Conservation (phyloP, 805 yeast genomes). For the Wickerhamomyces kurtzmanii region DNA sequence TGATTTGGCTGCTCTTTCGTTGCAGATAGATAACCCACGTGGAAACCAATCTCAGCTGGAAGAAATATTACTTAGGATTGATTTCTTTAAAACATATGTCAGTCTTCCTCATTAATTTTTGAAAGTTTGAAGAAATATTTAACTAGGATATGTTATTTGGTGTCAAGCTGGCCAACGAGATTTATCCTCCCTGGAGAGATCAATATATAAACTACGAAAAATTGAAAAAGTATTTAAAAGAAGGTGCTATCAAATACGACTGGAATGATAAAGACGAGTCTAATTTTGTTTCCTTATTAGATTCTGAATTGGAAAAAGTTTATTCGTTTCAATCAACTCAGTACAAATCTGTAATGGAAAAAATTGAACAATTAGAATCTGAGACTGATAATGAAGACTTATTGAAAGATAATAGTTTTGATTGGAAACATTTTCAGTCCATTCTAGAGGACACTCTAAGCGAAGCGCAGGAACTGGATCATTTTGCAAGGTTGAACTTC, state of each 20-base stretch:
- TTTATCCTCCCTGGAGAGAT: constrained; percentile 81
- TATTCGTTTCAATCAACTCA: constrained; percentile 60
- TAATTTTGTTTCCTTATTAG: constrained; percentile 55
- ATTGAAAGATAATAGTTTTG: constrained; percentile 30
- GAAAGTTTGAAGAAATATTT: too few species aligned
- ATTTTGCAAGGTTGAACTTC: constrained; percentile 83
- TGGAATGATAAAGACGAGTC: constrained; percentile 73
- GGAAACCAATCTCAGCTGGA: too few species aligned
- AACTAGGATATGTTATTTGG: constrained; percentile 93
- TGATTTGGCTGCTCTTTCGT: too few species aligned
- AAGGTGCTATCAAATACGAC: constrained; percentile 35
- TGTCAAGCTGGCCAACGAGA: constrained; percentile 70
- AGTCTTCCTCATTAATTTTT: too few species aligned
- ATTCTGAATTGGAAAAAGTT: constrained; percentile 66
- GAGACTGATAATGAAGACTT: constrained; percentile 30
- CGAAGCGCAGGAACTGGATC: constrained; percentile 78
- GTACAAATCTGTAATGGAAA: constrained; percentile 58
- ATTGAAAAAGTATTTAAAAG: constrained; percentile 61
- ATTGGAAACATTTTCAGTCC: constrained; percentile 51
- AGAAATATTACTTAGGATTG: too few species aligned
- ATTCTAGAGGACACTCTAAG: constrained; percentile 66
- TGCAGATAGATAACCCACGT: too few species aligned
- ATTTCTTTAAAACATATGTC: too few species aligned
- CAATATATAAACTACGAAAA: constrained; percentile 58
- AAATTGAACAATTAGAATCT: constrained; percentile 55